These are phyloP conservation scores for Stemphylium lycopersici DNA, from an alignment of 2,329 filamentous ascomycete species.

Conservation along the genomic window DNA sequence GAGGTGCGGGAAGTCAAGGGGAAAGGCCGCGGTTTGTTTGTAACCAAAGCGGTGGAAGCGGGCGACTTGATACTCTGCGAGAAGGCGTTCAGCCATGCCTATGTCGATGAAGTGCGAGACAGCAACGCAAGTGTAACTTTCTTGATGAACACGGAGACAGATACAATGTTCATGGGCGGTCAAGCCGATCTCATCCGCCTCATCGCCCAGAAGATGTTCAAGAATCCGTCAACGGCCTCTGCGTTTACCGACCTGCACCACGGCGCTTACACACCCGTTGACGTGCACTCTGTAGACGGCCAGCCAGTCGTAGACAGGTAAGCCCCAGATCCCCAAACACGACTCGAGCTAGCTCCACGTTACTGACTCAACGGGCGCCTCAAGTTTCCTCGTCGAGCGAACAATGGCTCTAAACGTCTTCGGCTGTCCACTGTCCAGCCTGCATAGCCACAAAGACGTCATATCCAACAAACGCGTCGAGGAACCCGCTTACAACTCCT, in stretches of 20 bases:
- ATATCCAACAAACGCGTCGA: constrained; percentile 6
- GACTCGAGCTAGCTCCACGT: neutral
- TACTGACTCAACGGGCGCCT: too few species aligned
- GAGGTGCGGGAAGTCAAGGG: constrained; percentile 47
- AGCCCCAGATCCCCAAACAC: neutral
- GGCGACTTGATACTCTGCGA: constrained; percentile 51
- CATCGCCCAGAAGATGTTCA: constrained; percentile 55
- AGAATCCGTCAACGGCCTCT: constrained; percentile 46
- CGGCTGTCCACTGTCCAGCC: constrained; percentile 36
- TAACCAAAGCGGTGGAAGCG: constrained; percentile 51
- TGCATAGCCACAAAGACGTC: constrained; percentile 15
- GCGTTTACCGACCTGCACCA: constrained; percentile 45
- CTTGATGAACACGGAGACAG: constrained; percentile 48
- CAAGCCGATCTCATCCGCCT: constrained; percentile 51
- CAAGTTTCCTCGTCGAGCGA: constrained; percentile 53
- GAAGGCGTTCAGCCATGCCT: constrained; percentile 59
- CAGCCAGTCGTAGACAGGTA: constrained; percentile 53
- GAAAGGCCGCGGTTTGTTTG: constrained; percentile 59
- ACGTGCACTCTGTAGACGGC: constrained; percentile 41
- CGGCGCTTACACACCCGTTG: constrained; percentile 49
- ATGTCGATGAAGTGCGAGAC: constrained; percentile 22
- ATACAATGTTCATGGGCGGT: constrained; percentile 44
- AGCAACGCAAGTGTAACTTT: constrained; percentile 28
- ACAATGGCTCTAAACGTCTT: constrained; percentile 56
- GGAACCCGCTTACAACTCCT: constrained; percentile 9